Conservation (phyloP, 768 basidiomycete species). For the Tricholoma bakamatsutake region DNA sequence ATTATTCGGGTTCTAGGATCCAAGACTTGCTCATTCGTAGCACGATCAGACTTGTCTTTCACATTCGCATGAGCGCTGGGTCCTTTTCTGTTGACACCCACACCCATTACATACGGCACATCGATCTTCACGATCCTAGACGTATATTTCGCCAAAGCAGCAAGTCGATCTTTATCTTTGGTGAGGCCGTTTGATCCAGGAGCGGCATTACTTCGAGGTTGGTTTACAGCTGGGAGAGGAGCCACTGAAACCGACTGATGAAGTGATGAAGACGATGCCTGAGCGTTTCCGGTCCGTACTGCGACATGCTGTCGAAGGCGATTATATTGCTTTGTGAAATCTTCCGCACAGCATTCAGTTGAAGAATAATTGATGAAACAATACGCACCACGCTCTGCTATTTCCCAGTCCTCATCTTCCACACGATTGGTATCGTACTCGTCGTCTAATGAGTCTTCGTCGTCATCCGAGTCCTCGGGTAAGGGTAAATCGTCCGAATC, state of each 20-base stretch:
- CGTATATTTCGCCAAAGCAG: constrained; percentile 69
- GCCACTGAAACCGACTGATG: constrained; percentile 48
- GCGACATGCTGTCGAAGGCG: constrained; percentile 88
- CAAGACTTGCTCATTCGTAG: constrained; percentile 94
- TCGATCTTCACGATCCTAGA: constrained; percentile 73
- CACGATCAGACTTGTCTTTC: constrained; percentile 96
- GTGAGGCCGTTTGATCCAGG: constrained; percentile 22
- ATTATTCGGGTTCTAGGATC: constrained; percentile 94
- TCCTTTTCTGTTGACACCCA: constrained; percentile 88
- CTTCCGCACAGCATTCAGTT: constrained; percentile 35
- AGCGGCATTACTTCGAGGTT: constrained; percentile 38
- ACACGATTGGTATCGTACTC: constrained; percentile 54
- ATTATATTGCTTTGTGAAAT: constrained; percentile 99
- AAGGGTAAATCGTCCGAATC: constrained; percentile 28
- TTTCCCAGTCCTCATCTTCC: constrained; percentile 88
- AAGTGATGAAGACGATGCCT: constrained; percentile 48
- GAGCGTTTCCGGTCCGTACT: constrained; percentile 67
- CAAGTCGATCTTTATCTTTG: constrained; percentile 69
- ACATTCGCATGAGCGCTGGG: constrained; percentile 81
- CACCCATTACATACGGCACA: constrained; percentile 58
- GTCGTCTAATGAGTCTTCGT: constrained; percentile 38
- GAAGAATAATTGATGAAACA: not conserved
- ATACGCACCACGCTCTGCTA: constrained; percentile 68
- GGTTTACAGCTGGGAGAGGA: constrained; percentile 66
- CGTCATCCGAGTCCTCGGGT: constrained; percentile 33